Conservation (phyloP, 805 yeast genomes). For the Hyphopichia homilentoma region DNA sequence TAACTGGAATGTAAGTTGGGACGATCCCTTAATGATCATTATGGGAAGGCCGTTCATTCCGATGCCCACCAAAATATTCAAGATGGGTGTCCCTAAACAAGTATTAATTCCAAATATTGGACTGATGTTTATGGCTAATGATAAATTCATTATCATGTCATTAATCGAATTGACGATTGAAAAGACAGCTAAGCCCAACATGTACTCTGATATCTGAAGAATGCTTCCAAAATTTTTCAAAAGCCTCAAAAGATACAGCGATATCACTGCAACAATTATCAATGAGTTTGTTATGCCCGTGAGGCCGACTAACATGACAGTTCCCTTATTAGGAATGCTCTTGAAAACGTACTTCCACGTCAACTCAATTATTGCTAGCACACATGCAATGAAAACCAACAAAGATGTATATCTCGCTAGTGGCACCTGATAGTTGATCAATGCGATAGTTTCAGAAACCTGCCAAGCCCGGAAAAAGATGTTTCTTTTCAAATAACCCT, state of each 20-base stretch:
- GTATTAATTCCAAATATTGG: slow-evolving; percentile 45
- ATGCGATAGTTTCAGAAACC: not conserved
- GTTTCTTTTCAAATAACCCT: not conserved
- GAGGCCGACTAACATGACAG: slow-evolving; percentile 6
- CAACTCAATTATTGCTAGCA: not conserved
- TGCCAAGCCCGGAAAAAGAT: slow-evolving; percentile 1
- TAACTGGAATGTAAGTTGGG: slow-evolving; percentile 15
- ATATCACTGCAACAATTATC: slow-evolving; percentile 22
- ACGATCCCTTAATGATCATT: slow-evolving; percentile 15
- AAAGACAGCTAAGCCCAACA: slow-evolving; percentile 46
- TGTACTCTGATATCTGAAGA: slow-evolving; percentile 42
- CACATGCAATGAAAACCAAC: not conserved
- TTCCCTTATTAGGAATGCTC: not conserved
- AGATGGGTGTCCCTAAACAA: slow-evolving; percentile 52
- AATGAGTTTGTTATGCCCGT: slow-evolving; percentile 23
- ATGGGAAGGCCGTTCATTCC: slow-evolving; percentile 41
- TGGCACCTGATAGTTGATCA: slow-evolving; percentile 1
- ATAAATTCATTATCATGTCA: slow-evolving; percentile 48
- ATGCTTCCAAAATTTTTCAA: slow-evolving; percentile 45
- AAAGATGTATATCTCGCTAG: too few species aligned
- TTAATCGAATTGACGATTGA: slow-evolving; percentile 51
- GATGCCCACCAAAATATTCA: slow-evolving; percentile 46
- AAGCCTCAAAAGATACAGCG: slow-evolving; percentile 20
- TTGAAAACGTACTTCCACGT: not conserved
- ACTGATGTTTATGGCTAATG: slow-evolving; percentile 38